Base-by-base conservation (phyloP, 164 flowering plant genomes). In the Chimonanthus praecox region DNA sequence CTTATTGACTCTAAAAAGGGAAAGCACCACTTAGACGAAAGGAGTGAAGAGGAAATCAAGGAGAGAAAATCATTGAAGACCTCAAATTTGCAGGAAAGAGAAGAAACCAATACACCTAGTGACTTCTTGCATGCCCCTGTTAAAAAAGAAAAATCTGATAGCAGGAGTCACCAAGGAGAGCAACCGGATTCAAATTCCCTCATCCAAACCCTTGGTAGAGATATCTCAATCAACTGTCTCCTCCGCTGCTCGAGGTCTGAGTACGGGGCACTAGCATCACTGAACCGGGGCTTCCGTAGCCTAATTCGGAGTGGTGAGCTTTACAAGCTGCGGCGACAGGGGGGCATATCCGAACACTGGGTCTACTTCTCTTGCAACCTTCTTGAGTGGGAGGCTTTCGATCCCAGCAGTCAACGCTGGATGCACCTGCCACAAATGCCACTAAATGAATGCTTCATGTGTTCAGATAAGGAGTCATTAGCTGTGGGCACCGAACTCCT, bases 401-500 rank as follows among this genome's bases (percentile, higher is more conserved):
- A 92, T 81, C 97, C 97, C 0, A 76, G 72, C 60, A 71, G 83
- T 6, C 81, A 78, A 3, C 79, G 87, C 60, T 94, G 99, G 99
- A 90, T 92, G 97, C 90, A 76, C 64, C 75, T 94, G 69, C 98
- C 98, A 0, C 80, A 81, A 50, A 91, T 94, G 92, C 78, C 86
- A 16, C 77, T 87, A 0, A 89, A 89, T 66, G 93, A 88, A 6
- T 89, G 92, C 71, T 92, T 91, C 75, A 83, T 82, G 85, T 86
- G 82, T 47, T 87, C 96, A 0, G 98, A 92, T 75, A 91, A 92
- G 87, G 97, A 94, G 77, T 94, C 99, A 13, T 77, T 91, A 58
- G 98, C 94, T 7, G 97, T 92, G 73, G 99, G 99, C 9, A 90
- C 99, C 4, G 96, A 92, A 72, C 92, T 94, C 73, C 98, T 94